Evolutionary conservation across 805 yeast genomes (phyloP).

Genomic region (Pichia cabralensis): DNA sequence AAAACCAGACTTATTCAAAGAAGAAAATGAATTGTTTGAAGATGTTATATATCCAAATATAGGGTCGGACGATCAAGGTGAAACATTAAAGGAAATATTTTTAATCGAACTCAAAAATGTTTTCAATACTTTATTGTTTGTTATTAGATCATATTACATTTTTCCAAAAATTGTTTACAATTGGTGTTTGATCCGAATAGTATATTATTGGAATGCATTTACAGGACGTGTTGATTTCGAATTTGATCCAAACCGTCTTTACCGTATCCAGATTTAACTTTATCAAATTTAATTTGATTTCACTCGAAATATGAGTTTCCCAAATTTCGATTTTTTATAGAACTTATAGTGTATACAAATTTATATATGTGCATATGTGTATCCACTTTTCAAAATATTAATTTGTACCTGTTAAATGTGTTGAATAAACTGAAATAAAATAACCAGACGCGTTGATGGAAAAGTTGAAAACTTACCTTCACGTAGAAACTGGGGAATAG

Average conservation of each 20-base stretch:
- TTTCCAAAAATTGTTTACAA: slow-evolving; percentile 59
- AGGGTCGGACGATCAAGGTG: slow-evolving; percentile 1
- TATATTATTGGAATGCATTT: slow-evolving; percentile 62
- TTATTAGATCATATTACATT: slow-evolving; percentile 52
- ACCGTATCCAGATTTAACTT: slow-evolving; percentile 10
- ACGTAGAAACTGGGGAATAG: too few relatives aligned
- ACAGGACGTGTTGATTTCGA: slow-evolving; percentile 45
- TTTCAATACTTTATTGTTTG: slow-evolving; percentile 51
- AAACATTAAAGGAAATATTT: slow-evolving; percentile 16
- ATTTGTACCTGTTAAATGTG: too few relatives aligned
- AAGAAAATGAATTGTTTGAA: slow-evolving; percentile 16
- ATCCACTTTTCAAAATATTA: too few relatives aligned
- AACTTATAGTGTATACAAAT: too few relatives aligned
- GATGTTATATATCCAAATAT: slow-evolving; percentile 19
- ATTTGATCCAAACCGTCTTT: slow-evolving; percentile 24
- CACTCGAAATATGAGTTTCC: too few relatives aligned
- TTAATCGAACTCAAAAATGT: slow-evolving; percentile 22
- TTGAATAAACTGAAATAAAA: too few relatives aligned
- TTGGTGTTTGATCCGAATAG: slow-evolving; percentile 36
- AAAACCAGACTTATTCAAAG: slow-evolving; percentile 15
- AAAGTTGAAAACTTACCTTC: too few relatives aligned
- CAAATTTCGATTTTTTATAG: too few relatives aligned
- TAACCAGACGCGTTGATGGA: too few relatives aligned
- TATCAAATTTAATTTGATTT: too few relatives aligned
- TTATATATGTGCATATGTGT: too few relatives aligned